These are phyloP conservation scores for Plantago major DNA, from an alignment of 257 asterid genomes.

Conservation along the genomic window DNA sequence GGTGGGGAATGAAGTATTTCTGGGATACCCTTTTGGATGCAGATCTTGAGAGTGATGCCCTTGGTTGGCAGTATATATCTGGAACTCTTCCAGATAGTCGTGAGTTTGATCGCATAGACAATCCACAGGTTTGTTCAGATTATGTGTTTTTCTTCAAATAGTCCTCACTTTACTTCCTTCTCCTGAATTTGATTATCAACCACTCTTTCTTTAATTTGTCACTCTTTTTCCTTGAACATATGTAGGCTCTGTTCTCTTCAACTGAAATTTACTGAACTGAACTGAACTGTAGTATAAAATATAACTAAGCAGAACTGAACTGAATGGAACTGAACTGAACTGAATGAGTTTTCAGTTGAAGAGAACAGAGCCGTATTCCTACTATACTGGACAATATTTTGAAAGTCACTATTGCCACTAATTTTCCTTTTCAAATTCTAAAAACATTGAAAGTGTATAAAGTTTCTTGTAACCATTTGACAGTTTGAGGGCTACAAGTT, in stretches of 20 bases:
- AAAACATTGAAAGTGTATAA: background rate
- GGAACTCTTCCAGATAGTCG: slow-evolving; percentile 90
- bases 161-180: background rate
- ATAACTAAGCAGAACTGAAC: too few species aligned
- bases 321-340: too few species aligned
- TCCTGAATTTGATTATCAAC: background rate
- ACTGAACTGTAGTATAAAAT: too few species aligned
- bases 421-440: slow-evolving; percentile 6
- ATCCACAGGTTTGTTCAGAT: slow-evolving; percentile 63
- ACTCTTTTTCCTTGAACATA: too few species aligned
- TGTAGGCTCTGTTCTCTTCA: too few species aligned
- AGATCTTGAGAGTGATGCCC: slow-evolving; percentile 95
- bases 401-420: background rate
- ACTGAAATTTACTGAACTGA: too few species aligned
- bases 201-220: background rate
- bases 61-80: slow-evolving; percentile 93
- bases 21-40: slow-evolving; percentile 96
- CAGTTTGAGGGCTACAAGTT: slow-evolving; percentile 87
- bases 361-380: too few species aligned
- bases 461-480: slow-evolving; percentile 11
- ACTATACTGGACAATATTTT: too few species aligned
- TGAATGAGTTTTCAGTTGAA: too few species aligned
- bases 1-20: slow-evolving; percentile 97
- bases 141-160: background rate
- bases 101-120: slow-evolving; percentile 78